Conservation (phyloP, 129 eudicot genomes). For the Ambrosia artemisiifolia region DNA sequence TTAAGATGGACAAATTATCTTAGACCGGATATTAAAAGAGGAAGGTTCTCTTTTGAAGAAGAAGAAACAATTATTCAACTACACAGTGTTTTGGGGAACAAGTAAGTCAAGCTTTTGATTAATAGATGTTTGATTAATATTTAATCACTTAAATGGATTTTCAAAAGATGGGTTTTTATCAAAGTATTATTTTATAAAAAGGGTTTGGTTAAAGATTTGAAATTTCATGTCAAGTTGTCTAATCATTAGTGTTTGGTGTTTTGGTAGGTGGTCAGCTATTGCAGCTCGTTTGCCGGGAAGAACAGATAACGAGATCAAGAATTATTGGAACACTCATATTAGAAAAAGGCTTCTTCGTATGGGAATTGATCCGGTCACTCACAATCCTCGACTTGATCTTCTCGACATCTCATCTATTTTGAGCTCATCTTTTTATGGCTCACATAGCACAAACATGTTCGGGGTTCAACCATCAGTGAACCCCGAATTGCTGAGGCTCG, state of each 20-base stretch:
- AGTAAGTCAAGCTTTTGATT: constrained; percentile 45
- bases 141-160: not conserved
- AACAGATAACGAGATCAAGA: constrained; percentile 87
- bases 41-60: constrained; percentile 79
- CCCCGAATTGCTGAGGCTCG: constrained; percentile 63
- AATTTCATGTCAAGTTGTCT: constrained; percentile 12
- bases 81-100: constrained; percentile 82
- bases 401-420: constrained; percentile 68
- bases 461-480: constrained; percentile 50
- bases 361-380: constrained; percentile 90
- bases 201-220: constrained; percentile 4
- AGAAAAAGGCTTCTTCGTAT: constrained; percentile 73
- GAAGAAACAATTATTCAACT: constrained; percentile 83
- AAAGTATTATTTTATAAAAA: not conserved
- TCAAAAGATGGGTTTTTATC: constrained; percentile 1
- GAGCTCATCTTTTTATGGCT: constrained; percentile 40
- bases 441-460: constrained; percentile 39
- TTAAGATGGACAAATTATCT: constrained; percentile 88
- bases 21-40: constrained; percentile 86
- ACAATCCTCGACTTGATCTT: constrained; percentile 65
- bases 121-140: not conserved
- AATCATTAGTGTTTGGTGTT: constrained; percentile 8
- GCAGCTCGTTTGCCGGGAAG: constrained; percentile 89
- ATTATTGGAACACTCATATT: constrained; percentile 87
- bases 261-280: constrained; percentile 70